Evolutionary conservation across 805 yeast genomes (phyloP).

Genomic region (Kluyveromyces aestuarii): DNA sequence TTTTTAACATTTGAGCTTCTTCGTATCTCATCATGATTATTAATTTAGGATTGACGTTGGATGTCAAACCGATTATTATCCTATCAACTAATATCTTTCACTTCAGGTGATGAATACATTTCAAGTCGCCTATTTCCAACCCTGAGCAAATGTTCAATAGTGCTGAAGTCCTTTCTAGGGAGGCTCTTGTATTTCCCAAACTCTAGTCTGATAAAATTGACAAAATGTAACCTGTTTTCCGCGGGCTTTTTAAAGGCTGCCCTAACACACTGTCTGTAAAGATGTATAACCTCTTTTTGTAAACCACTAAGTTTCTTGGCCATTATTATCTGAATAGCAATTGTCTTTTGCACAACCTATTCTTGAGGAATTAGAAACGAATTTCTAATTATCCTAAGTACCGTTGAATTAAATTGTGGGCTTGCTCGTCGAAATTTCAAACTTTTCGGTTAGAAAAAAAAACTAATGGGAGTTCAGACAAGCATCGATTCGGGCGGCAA

Average conservation of each 20-base stretch:
- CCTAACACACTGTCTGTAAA: constrained; percentile 41
- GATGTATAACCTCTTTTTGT: constrained; percentile 42
- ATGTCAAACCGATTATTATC: neutral
- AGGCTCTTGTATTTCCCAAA: constrained; percentile 49
- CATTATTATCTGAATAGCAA: constrained; percentile 9
- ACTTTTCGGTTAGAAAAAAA: too few species aligned
- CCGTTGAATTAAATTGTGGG: neutral
- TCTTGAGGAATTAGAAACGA: neutral
- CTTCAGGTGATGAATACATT: constrained; percentile 59
- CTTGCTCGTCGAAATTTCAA: neutral
- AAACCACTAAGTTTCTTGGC: constrained; percentile 35
- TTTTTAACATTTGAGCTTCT: neutral
- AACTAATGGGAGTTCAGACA: too few species aligned
- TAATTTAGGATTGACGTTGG: neutral
- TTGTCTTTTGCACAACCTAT: neutral
- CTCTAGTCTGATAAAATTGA: constrained; percentile 45
- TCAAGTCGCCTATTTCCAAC: constrained; percentile 66
- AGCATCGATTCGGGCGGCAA: too few species aligned
- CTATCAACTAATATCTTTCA: constrained; percentile 51
- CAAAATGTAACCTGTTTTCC: constrained; percentile 37
- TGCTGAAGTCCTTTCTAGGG: constrained; percentile 70
- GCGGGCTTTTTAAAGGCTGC: constrained; percentile 38
- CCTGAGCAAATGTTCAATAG: constrained; percentile 77
- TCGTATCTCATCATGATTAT: neutral
- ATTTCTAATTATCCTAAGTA: neutral